phyloP scores from a whole-genome alignment of 257 asterid genomes.

The Jasminum sambac region DNA sequence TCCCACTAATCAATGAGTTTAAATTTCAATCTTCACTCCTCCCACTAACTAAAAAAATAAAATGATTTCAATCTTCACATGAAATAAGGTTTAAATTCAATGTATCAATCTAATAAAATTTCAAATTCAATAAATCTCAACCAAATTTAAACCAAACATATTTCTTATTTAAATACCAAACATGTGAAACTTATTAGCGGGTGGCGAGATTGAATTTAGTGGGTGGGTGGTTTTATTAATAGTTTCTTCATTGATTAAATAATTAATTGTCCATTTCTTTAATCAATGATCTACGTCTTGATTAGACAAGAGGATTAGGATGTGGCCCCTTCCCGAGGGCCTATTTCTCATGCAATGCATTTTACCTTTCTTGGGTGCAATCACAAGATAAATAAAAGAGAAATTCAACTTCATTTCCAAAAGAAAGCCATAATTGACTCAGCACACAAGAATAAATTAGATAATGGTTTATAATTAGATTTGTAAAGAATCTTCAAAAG shows the following conservation, averaged over 20 bases:
- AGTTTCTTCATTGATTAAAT: slow-evolving; percentile 26
- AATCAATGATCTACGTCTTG: slow-evolving; percentile 13
- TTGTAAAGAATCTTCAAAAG: slow-evolving; percentile 25
- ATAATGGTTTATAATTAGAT: slow-evolving; percentile 20
- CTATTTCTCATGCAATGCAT: slow-evolving; percentile 31
- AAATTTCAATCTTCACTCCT: too few relatives aligned
- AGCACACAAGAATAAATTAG: slow-evolving; percentile 4
- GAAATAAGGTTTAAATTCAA: background rate
- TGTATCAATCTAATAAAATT: background rate
- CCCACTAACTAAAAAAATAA: too few relatives aligned
- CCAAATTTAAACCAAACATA: background rate
- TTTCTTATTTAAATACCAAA: slow-evolving; percentile 15
- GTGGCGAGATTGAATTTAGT: slow-evolving; percentile 29
- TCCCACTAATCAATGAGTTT: too few relatives aligned
- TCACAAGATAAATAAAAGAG: slow-evolving; percentile 21
- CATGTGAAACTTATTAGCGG: slow-evolving; percentile 38
- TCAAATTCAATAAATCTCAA: background rate
- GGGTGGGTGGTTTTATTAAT: slow-evolving; percentile 30
- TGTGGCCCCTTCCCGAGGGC: slow-evolving; percentile 26
- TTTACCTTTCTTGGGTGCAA: slow-evolving; percentile 17
- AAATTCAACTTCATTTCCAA: background rate
- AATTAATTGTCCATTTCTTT: slow-evolving; percentile 26
- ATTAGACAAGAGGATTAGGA: slow-evolving; percentile 23
- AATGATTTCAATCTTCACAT: too few relatives aligned
- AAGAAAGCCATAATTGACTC: slow-evolving; percentile 54